phyloP scores from a whole-genome alignment of 305 asterid genomes.

The Petunia hybrid region DNA sequence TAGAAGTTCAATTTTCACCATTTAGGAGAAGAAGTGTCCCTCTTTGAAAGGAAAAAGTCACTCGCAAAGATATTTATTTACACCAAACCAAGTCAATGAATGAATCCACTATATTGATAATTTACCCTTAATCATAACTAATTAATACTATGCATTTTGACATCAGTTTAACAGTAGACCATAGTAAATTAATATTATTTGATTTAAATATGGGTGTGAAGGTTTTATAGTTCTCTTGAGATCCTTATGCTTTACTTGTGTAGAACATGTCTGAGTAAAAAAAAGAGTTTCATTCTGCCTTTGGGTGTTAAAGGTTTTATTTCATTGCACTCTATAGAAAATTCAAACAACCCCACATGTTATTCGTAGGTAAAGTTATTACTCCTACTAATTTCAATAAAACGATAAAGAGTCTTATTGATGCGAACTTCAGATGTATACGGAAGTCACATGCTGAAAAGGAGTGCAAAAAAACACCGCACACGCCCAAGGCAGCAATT shows the following conservation, averaged over 20 bases:
- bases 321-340: not conserved
- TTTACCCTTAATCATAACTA: no score
- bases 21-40: not conserved
- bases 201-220: no score
- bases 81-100: no score
- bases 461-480: not conserved
- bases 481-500: not conserved
- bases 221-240: no score
- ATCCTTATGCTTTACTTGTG: not conserved
- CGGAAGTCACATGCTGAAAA: not conserved
- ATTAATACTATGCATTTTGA: no score
- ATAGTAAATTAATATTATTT: no score
- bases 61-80: no score
- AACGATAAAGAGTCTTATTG: not conserved
- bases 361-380: no score
- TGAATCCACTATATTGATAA: no score
- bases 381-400: not conserved
- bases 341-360: not conserved
- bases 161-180: no score
- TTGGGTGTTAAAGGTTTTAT: not conserved
- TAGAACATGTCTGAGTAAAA: not conserved
- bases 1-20: not conserved
- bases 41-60: not conserved
- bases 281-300: not conserved
- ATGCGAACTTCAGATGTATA: not conserved